Evolutionary conservation across 2,329 filamentous ascomycete genomes (phyloP), one percentile per base, ranked within the genome.

Genomic region (Claviceps paspali): DNA sequence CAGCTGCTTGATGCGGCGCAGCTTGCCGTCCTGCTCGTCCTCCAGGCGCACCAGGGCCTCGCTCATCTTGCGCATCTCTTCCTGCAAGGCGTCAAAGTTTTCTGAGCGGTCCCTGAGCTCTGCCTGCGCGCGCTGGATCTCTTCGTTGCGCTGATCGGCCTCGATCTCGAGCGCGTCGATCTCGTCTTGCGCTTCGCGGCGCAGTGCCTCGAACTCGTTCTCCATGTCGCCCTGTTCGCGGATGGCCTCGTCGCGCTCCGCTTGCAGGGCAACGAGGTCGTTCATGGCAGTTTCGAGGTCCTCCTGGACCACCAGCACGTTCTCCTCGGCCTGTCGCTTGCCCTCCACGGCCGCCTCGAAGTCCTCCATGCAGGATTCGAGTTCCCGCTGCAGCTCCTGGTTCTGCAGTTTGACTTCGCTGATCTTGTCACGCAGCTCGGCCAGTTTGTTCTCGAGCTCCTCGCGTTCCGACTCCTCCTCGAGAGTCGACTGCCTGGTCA

Each of bases 1-100:
- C 6, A 95, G 75, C 43, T 82, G 76, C 52, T 86, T 73, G 42
- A 95, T 91, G 42, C 80, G 77, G 39, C 77, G 75, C 33, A 81
- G 59, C 56, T 87, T 91, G 49, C 73, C 76, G 45, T 83, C 77
- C 38, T 88, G 82, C 47, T 93, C 86, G 54, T 96, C 87, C 54
- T 96, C 91, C 0, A 98, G 69, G 31, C 83, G 71, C 23, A 95
- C 71, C 5, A 96, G 70, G 17, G 81, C 81, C 48, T 94, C 85
- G 49, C 82, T 92, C 59, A 95, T 80, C 48, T 79, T 80, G 44
- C 87, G 82, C 79, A 98, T 91, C 64, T 96, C 91, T 41, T 81
- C 77, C 52, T 96, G 88, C 37, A 98, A 63, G n/a, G 84, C 82
- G 45, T 80, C 77, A 56, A 95, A 88, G 53, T 91, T 92, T 51